Evolutionary conservation across 768 basidiomycete genomes (phyloP).

Genomic region (Boletus rufocinnamomeus): DNA sequence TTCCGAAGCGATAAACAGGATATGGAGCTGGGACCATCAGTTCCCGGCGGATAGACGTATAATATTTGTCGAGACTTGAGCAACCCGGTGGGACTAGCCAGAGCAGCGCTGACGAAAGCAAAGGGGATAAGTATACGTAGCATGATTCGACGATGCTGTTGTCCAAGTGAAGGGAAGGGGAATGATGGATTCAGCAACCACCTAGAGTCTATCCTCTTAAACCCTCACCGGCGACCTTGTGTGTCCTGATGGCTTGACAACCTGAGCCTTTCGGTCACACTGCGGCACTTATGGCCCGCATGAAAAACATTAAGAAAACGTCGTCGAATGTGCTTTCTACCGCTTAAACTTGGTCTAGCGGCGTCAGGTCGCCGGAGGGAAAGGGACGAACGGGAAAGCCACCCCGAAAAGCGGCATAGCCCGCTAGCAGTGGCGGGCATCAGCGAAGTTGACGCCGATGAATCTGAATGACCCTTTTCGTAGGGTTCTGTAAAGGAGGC

Average conservation of each 20-base stretch:
- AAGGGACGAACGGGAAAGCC: too few relatives aligned
- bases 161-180: neutral
- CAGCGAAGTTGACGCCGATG: too few relatives aligned
- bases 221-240: neutral
- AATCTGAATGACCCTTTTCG: too few relatives aligned
- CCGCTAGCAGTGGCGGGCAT: too few relatives aligned
- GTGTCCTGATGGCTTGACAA: neutral
- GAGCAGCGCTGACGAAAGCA: constrained; percentile 2
- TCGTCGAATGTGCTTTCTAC: neutral
- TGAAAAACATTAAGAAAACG: neutral
- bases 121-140: neutral
- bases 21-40: too few relatives aligned
- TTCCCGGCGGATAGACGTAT: too few relatives aligned
- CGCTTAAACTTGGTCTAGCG: neutral
- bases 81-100: constrained; percentile 2
- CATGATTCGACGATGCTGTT: constrained; percentile 1
- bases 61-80: constrained; percentile 17
- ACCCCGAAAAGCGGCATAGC: too few relatives aligned
- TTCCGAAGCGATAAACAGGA: constrained; percentile 23
- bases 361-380: too few relatives aligned
- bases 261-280: neutral
- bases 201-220: neutral
- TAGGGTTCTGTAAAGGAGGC: too few relatives aligned
- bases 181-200: neutral
- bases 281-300: neutral